Conservation (phyloP, 176 grass and related monocot genomes). For the Zizania latifolia region DNA sequence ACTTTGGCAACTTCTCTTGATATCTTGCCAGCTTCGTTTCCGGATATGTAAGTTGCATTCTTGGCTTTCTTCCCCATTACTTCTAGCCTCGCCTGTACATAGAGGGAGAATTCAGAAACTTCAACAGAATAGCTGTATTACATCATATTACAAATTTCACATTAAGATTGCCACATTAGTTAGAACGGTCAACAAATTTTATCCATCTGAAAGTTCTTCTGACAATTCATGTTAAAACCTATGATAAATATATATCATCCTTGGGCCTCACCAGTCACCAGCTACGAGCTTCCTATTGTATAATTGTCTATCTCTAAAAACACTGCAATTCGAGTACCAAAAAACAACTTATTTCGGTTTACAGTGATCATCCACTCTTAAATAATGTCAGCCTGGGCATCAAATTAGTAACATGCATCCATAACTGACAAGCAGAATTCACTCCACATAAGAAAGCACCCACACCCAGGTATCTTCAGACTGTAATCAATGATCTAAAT, state of each 20-base stretch:
- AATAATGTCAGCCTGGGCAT: not conserved
- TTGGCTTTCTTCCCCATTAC: constrained; percentile 91
- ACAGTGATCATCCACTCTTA: not conserved
- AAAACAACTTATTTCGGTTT: not conserved
- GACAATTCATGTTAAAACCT: not conserved
- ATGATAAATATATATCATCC: not conserved
- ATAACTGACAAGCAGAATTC: not conserved
- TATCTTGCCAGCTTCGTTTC: constrained; percentile 83
- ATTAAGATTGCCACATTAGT: not conserved
- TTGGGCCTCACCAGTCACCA: not conserved
- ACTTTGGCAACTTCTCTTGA: constrained; percentile 84
- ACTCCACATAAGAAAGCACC: not conserved
- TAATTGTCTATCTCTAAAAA: not conserved
- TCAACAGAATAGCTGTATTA: constrained; percentile 1
- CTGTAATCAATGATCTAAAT: not conserved
- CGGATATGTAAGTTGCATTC: constrained; percentile 74
- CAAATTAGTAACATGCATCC: not conserved
- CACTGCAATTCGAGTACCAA: not conserved
- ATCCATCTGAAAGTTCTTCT: not conserved
- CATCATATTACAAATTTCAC: not conserved
- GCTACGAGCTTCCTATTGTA: not conserved
- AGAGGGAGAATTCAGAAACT: constrained; percentile 10
- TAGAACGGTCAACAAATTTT: not conserved
- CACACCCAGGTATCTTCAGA: not conserved
- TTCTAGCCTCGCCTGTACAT: constrained; percentile 60